Conservation (phyloP, 2,329 filamentous ascomycete species). For the Coccinonectria pachysandricola region DNA sequence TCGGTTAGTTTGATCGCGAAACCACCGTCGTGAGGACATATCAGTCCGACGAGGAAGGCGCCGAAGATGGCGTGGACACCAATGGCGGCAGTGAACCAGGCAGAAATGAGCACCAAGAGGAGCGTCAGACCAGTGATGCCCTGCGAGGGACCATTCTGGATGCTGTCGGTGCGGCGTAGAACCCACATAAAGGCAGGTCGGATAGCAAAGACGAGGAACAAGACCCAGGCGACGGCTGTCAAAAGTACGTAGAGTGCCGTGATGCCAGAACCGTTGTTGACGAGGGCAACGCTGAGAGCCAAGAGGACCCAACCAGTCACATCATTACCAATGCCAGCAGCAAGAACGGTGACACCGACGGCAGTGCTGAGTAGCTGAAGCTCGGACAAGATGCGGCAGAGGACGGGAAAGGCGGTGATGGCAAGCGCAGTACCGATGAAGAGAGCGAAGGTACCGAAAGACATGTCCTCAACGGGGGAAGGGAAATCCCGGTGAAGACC, state of each 20-base stretch:
- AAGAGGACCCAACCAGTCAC: slow-evolving; percentile 70
- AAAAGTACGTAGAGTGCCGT: slow-evolving; percentile 80
- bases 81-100: slow-evolving; percentile 80
- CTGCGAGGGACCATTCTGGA: slow-evolving; percentile 84
- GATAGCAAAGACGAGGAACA: slow-evolving; percentile 65
- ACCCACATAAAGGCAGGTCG: slow-evolving; percentile 67
- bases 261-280: slow-evolving; percentile 76
- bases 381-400: slow-evolving; percentile 88
- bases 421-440: slow-evolving; percentile 92
- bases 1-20: slow-evolving; percentile 88
- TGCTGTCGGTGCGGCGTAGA: slow-evolving; percentile 60
- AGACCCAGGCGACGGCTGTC: slow-evolving; percentile 59
- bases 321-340: slow-evolving; percentile 88
- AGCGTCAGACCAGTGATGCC: slow-evolving; percentile 74
- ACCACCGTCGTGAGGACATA: slow-evolving; percentile 80
- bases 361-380: slow-evolving; percentile 74
- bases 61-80: slow-evolving; percentile 93
- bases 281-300: slow-evolving; percentile 83
- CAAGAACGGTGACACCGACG: slow-evolving; percentile 80
- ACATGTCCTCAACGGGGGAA: slow-evolving; percentile 28
- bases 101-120: slow-evolving; percentile 64
- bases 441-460: slow-evolving; percentile 45
- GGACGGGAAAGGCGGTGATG: slow-evolving; percentile 84
- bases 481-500: slow-evolving; percentile 70
- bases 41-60: slow-evolving; percentile 78